Evolutionary conservation across 139 green algal species (phyloP).

Genomic region (Trebouxia sp.): DNA sequence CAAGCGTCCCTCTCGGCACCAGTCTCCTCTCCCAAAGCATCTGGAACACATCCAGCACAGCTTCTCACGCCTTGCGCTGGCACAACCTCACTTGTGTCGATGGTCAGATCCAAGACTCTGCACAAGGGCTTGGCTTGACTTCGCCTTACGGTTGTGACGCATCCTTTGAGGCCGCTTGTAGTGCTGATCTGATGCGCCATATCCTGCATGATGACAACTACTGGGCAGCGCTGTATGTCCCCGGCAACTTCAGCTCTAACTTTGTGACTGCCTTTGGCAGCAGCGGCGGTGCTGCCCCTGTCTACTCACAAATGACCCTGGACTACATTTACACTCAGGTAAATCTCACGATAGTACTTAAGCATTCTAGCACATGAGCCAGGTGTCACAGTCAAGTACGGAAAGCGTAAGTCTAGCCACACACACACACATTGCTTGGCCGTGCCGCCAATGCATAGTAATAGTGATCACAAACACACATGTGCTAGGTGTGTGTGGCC

Average conservation of each 20-base stretch:
- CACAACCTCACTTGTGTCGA: background rate
- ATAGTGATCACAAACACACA: too few relatives aligned
- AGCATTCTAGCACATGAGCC: too few relatives aligned
- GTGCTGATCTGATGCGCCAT: background rate
- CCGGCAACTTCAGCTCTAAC: background rate
- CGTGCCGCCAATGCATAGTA: too few relatives aligned
- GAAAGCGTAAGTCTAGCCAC: too few relatives aligned
- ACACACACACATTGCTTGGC: too few relatives aligned
- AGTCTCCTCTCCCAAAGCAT: background rate
- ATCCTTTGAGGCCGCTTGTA: background rate
- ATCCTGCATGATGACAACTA: conserved; percentile 5
- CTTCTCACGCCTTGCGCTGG: background rate
- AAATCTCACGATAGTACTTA: background rate
- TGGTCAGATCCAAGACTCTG: background rate
- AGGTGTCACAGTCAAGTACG: too few relatives aligned
- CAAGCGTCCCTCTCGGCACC: background rate
- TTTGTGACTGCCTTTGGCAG: background rate
- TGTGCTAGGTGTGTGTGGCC: too few relatives aligned
- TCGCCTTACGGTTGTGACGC: background rate
- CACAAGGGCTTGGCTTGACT: background rate
- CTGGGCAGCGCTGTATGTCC: conserved; percentile 6
- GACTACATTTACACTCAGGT: background rate
- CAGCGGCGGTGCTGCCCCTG: background rate
- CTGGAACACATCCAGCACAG: background rate
- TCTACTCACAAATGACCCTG: background rate